Conservation (phyloP, 1,284 basidiomycete species). For the Cryptococcus jaspeensis region DNA sequence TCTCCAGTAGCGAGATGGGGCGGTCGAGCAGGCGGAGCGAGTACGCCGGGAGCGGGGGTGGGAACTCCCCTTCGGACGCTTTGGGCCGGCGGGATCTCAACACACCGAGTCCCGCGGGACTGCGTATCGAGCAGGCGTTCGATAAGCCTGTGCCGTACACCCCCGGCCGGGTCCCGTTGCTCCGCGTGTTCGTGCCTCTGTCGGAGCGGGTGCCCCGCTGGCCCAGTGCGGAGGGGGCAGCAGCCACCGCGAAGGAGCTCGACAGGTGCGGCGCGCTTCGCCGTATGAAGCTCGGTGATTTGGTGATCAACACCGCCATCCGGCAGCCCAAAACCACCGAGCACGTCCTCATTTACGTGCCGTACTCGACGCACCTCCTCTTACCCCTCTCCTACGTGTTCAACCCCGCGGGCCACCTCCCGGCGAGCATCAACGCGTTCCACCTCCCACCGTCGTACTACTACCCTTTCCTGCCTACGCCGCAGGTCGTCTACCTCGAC, state of each 20-base stretch:
- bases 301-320: conserved; percentile 49
- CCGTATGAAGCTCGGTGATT: conserved; percentile 46
- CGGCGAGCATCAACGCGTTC: conserved; percentile 47
- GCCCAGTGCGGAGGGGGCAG: conserved; percentile 49
- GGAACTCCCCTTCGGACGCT: conserved; percentile 20
- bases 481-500: conserved; percentile 49
- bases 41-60: conserved; percentile 8
- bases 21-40: conserved; percentile 27
- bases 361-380: conserved; percentile 41
- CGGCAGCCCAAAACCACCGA: conserved; percentile 36
- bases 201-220: conserved; percentile 39
- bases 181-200: conserved; percentile 49
- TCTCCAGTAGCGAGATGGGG: conserved; percentile 32
- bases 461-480: conserved; percentile 46
- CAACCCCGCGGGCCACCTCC: conserved; percentile 41
- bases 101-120: conserved; percentile 9
- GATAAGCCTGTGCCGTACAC: conserved; percentile 47
- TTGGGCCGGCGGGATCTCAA: conserved; percentile 11
- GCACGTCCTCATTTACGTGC: conserved; percentile 45
- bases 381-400: conserved; percentile 48
- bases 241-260: conserved; percentile 41
- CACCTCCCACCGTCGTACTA: conserved; percentile 51
- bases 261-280: conserved; percentile 49
- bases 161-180: conserved; percentile 44
- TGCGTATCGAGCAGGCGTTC: conserved; percentile 44